Evolutionary conservation across 2,329 filamentous ascomycete genomes (phyloP).

Genomic region (Ascocoryne sarcoides): DNA sequence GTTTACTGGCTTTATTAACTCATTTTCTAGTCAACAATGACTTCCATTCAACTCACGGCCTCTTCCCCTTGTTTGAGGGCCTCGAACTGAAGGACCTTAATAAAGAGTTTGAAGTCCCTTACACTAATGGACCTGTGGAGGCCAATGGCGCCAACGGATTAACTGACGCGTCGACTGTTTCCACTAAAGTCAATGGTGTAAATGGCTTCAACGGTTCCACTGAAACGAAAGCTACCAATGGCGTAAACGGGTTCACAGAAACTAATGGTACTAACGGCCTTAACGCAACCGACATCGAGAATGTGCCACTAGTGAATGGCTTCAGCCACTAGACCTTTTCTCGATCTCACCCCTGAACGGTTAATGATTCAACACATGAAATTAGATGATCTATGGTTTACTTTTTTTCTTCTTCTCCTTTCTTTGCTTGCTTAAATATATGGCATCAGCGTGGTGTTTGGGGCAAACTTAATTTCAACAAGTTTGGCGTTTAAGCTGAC

Average conservation of each 20-base stretch:
- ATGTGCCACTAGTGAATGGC: slow-evolving; percentile 18
- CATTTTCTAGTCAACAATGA: slow-evolving; percentile 79
- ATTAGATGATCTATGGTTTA: slow-evolving; percentile 7
- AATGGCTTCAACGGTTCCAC: neutral
- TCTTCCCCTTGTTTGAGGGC: slow-evolving; percentile 80
- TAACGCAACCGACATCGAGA: slow-evolving; percentile 8
- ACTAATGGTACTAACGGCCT: slow-evolving; percentile 8
- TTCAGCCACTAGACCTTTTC: slow-evolving; percentile 5
- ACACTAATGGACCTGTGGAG: slow-evolving; percentile 9
- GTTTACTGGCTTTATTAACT: no score
- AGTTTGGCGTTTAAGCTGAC: slow-evolving; percentile 25
- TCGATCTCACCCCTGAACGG: slow-evolving; percentile 12
- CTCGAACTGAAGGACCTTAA: slow-evolving; percentile 61
- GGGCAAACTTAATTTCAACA: slow-evolving; percentile 29
- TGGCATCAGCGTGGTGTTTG: slow-evolving; percentile 27
- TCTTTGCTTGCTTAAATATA: slow-evolving; percentile 13
- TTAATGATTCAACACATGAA: slow-evolving; percentile 28
- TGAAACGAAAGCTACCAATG: slow-evolving; percentile 5
- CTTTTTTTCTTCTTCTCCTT: slow-evolving; percentile 6
- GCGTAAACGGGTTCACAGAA: no score
- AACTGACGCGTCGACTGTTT: no score
- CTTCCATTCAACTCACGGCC: slow-evolving; percentile 74
- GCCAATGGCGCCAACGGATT: slow-evolving; percentile 13
- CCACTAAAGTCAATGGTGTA: neutral
- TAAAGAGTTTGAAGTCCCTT: slow-evolving; percentile 25